Evolutionary conservation across 2,329 filamentous ascomycete genomes (phyloP).

Genomic region (Oidium heveae): DNA sequence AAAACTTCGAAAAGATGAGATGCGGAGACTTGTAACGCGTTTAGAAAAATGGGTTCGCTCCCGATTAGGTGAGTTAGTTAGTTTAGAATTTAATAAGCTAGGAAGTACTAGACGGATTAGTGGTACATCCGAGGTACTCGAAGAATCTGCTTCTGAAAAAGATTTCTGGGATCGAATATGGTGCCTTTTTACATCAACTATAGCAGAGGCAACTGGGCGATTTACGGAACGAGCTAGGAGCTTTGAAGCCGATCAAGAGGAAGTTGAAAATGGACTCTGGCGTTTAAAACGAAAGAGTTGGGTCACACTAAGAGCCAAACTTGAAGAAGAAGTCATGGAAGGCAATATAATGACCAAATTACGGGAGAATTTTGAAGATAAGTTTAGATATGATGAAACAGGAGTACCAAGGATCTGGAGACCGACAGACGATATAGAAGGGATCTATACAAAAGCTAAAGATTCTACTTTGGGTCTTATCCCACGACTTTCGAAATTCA

Average conservation of each 20-base stretch:
- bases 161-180: conserved; percentile 93
- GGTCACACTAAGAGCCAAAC: conserved; percentile 67
- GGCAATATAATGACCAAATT: conserved; percentile 89
- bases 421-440: conserved; percentile 90
- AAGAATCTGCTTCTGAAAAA: conserved; percentile 50
- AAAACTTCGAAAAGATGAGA: conserved; percentile 76
- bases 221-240: conserved; percentile 77
- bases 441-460: conserved; percentile 71
- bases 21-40: conserved; percentile 71
- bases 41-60: conserved; percentile 88
- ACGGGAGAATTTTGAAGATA: conserved; percentile 95
- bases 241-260: conserved; percentile 76
- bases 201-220: conserved; percentile 60
- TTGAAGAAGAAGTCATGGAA: conserved; percentile 96
- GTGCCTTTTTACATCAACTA: conserved; percentile 58
- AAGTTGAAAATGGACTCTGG: conserved; percentile 85
- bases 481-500: conserved; percentile 67
- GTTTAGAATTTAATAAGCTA: conserved; percentile 86
- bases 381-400: conserved; percentile 89
- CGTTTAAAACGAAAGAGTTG: conserved; percentile 80
- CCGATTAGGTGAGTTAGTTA: conserved; percentile 63
- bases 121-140: conserved; percentile 53
- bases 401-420: conserved; percentile 94
- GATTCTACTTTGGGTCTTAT: conserved; percentile 83
- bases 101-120: conserved; percentile 66